A percentile compares a stretch with the other conserved stretches of the same genome.
These are phyloP conservation scores for Hymenoscyphus salicellus DNA, from an alignment of 2,329 filamentous ascomycete species.

Conservation along the genomic window DNA sequence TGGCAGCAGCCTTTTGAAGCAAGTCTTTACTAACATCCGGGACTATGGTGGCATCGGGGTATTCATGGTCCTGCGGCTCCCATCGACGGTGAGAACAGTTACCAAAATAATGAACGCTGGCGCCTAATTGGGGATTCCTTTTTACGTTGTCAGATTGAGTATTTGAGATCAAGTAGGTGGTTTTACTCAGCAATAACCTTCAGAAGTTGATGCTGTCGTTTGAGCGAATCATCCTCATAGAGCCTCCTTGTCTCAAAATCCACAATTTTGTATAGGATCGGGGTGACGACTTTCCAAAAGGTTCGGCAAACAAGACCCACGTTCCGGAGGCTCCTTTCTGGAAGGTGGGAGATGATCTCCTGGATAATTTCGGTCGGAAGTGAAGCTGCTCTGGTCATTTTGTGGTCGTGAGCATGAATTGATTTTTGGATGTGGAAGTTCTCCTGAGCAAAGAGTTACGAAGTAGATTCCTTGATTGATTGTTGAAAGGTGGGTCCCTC, in stretches of 20 bases:
- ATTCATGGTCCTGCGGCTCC: not conserved
- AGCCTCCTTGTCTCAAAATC: not conserved
- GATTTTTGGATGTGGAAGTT: not conserved
- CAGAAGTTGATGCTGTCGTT: not conserved
- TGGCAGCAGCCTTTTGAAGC: not conserved
- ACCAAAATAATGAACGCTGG: not conserved
- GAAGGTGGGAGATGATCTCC: not conserved
- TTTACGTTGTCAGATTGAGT: not conserved
- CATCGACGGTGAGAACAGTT: not conserved
- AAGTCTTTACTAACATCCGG: not conserved
- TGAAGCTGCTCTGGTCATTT: not conserved
- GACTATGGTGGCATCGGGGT: not conserved
- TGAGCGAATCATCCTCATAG: not conserved
- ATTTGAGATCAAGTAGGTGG: not conserved
- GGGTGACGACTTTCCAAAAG: not conserved
- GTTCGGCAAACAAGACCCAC: not conserved
- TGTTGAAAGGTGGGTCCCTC: not conserved
- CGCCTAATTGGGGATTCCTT: not conserved
- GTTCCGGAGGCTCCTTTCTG: not conserved
- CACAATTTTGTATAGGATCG: not conserved
- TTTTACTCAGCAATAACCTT: not conserved
- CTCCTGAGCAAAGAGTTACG: not conserved
- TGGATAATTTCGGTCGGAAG: not conserved
- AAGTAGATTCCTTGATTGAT: not conserved
- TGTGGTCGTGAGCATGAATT: not conserved